Evolutionary conservation across 2,329 filamentous ascomycete genomes (phyloP).

Genomic region (Bipolaris cookei): DNA sequence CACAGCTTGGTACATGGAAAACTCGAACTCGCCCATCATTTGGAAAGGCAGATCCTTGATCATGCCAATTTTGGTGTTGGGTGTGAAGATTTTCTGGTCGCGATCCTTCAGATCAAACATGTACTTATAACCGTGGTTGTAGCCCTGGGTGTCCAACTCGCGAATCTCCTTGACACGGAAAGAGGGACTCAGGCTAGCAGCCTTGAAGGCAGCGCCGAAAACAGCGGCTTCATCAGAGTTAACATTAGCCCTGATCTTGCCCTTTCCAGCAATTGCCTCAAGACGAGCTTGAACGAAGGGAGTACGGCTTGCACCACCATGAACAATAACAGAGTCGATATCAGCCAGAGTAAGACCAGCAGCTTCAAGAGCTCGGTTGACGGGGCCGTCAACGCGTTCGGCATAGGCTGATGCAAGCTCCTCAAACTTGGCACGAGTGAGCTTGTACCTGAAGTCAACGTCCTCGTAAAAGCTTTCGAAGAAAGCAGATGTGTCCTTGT

Average conservation of each 20-base stretch:
- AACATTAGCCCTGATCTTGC: slow-evolving; percentile 90
- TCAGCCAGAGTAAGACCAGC: slow-evolving; percentile 76
- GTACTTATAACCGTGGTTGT: slow-evolving; percentile 78
- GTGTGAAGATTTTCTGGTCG: slow-evolving; percentile 82
- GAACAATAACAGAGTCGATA: slow-evolving; percentile 88
- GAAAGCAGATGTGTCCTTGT: slow-evolving; percentile 77
- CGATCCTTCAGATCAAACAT: slow-evolving; percentile 70
- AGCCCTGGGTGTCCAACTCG: slow-evolving; percentile 76
- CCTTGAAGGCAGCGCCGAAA: slow-evolving; percentile 94
- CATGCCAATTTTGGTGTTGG: slow-evolving; percentile 75
- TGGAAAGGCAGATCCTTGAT: slow-evolving; percentile 86
- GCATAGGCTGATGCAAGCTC: slow-evolving; percentile 72
- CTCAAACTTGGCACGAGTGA: slow-evolving; percentile 81
- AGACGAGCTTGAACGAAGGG: slow-evolving; percentile 93
- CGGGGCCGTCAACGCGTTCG: slow-evolving; percentile 69
- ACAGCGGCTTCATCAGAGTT: slow-evolving; percentile 97
- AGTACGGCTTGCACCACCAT: slow-evolving; percentile 87
- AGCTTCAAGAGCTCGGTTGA: slow-evolving; percentile 75
- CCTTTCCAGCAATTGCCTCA: slow-evolving; percentile 73
- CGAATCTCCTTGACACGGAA: slow-evolving; percentile 98
- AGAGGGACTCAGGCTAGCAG: slow-evolving; percentile 86
- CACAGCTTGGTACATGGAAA: slow-evolving; percentile 79
- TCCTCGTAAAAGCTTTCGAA: slow-evolving; percentile 94
- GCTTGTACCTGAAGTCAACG: slow-evolving; percentile 90
- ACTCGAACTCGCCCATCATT: slow-evolving; percentile 79